Percentiles rank a stretch among this genome's conserved stretches.
Evolutionary conservation across 2,329 filamentous ascomycete genomes (phyloP).

Genomic region (Leptographium flavum): DNA sequence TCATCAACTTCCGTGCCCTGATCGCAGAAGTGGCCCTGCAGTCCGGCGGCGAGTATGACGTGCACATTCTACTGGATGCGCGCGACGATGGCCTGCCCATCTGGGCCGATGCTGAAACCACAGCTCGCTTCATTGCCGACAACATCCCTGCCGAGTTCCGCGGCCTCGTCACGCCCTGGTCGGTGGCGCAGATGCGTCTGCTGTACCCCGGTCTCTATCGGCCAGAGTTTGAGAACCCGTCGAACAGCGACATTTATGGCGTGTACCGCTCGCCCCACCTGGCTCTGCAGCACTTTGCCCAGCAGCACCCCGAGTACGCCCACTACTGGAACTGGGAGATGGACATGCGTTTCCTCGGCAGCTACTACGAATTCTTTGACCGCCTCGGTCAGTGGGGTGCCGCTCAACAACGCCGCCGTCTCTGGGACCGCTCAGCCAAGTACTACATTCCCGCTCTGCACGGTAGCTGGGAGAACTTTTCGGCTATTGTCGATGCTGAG

Average conservation of each 20-base stretch:
- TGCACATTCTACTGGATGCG: conserved; percentile 77
- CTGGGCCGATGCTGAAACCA: conserved; percentile 64
- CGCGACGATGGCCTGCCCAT: conserved; percentile 67
- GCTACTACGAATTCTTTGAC: conserved; percentile 60
- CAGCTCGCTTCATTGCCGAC: conserved; percentile 54
- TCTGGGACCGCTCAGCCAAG: conserved; percentile 64
- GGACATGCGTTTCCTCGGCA: conserved; percentile 50
- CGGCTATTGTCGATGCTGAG: conserved; percentile 46
- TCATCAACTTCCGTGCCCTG: conserved; percentile 70
- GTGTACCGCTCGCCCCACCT: conserved; percentile 54
- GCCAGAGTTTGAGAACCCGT: conserved; percentile 41
- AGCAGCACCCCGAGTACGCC: conserved; percentile 48
- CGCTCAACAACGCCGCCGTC: conserved; percentile 51
- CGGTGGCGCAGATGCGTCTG: conserved; percentile 67
- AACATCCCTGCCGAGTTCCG: conserved; percentile 64
- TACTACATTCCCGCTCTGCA: conserved; percentile 64
- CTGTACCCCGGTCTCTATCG: conserved; percentile 59
- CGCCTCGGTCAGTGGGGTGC: conserved; percentile 52
- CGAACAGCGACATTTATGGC: conserved; percentile 46
- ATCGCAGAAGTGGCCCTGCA: conserved; percentile 64
- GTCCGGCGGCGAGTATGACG: conserved; percentile 67
- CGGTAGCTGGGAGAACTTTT: conserved; percentile 60
- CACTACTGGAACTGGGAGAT: conserved; percentile 61
- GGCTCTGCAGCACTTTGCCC: conserved; percentile 49
- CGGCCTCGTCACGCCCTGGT: conserved; percentile 70